Conservation (phyloP, 495 filamentous ascomycete species). For the Podospora fimiseda region DNA sequence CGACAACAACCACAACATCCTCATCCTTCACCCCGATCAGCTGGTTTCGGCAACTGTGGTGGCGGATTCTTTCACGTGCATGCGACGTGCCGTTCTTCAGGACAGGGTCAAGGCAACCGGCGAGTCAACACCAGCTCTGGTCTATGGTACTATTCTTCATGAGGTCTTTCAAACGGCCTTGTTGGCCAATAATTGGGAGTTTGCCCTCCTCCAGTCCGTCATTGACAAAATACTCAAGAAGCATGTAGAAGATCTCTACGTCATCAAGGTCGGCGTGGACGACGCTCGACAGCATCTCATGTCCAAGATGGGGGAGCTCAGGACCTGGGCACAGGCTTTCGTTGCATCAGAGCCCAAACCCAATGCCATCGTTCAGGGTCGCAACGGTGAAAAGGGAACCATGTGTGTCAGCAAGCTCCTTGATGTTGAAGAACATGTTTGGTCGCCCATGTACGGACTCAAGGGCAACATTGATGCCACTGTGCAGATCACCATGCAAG, state of each 20-base stretch:
- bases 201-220: constrained; percentile 52
- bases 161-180: constrained; percentile 90
- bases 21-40: constrained; percentile 94
- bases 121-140: constrained; percentile 65
- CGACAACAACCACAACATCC: constrained; percentile 71
- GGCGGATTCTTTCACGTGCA: constrained; percentile 86
- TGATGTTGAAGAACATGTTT: constrained; percentile 94
- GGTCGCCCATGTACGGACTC: constrained; percentile 94
- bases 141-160: constrained; percentile 89
- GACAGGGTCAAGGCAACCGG: constrained; percentile 85
- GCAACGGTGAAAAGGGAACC: constrained; percentile 61
- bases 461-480: constrained; percentile 99
- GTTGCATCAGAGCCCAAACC: constrained; percentile 63
- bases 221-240: constrained; percentile 60
- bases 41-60: constrained; percentile 90
- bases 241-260: constrained; percentile 80
- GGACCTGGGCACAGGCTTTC: constrained; percentile 77
- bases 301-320: constrained; percentile 70
- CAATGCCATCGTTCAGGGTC: constrained; percentile 69
- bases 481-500: constrained; percentile 77
- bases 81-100: constrained; percentile 82
- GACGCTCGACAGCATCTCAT: constrained; percentile 69
- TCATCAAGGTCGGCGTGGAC: constrained; percentile 64
- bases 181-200: constrained; percentile 75
- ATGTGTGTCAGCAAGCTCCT: constrained; percentile 89